Base-by-base conservation (phyloP, 2,329 filamentous ascomycete species). In the Whalleya microplaca region DNA sequence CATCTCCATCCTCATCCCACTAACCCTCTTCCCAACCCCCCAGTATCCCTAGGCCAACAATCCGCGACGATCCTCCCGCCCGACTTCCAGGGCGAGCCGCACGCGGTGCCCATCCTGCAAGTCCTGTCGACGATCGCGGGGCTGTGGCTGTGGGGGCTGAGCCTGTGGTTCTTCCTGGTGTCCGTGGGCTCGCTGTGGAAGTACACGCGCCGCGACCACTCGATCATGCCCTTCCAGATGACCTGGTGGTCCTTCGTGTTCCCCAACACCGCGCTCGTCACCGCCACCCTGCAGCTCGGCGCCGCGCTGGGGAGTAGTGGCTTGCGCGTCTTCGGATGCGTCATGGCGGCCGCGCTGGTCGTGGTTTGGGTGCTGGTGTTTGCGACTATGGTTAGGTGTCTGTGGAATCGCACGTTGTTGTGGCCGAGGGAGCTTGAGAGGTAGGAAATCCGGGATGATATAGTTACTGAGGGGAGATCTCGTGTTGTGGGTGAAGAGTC, bases 231-330 rank as follows among this genome's bases (percentile, higher is more conserved):
- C 3, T 95, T 93, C 67, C 87, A 89, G 18, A 93, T 95, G 89
- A 91, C 87, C 1, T 96, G 90, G 87, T 95, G 88, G 73, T 90
- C 86, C 2, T 94, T 93, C 71, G 81, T 93, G 4, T 93, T 93
- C 66, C 90, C 90, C 1, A 92, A 93, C 64, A 93, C 90, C 0
- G 89, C 88, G 0, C 74, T 92, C 56, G 83, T 83, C n/a, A 90
- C 87, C 0, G 88, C 90, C 0, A 95, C 90, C 0, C 86, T 90
- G 62, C 84, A 87, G 2, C 82, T 95, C 48, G 89, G 84, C 0
- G 78, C 80, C 9, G 85, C 85, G 0, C 84, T 90, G 44, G 73
- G 81, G 1, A 84, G 79, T 62, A 71, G 73, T 5, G 80, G 85
- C 0, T 83, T 95, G 42, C 75, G 85, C 42, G 82, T 92, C 9